A percentile compares a stretch with the other conserved stretches of the same genome.
Evolutionary conservation across 192 early-diverging fungal genomes (phyloP).

Genomic region (Coemansia sp.): DNA sequence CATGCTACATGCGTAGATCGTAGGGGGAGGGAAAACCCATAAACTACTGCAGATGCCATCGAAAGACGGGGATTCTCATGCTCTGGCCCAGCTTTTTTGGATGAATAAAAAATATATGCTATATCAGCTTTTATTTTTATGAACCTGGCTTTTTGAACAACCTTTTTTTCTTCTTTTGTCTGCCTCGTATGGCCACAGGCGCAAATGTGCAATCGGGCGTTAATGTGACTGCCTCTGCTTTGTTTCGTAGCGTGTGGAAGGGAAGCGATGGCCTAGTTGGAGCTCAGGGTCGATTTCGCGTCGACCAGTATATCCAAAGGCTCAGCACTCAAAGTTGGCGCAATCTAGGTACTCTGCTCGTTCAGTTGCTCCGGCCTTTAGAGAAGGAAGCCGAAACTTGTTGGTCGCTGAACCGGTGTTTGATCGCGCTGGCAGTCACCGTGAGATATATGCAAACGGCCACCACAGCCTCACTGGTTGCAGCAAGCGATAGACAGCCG

Average conservation of each 20-base stretch:
- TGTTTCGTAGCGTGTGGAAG: conserved; percentile 33
- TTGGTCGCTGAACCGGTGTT: conserved; percentile 13
- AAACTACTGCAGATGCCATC: no score
- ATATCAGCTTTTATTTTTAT: neutral
- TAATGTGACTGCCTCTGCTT: neutral
- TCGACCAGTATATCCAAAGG: conserved; percentile 13
- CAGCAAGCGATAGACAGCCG: neutral
- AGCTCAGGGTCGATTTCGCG: conserved; percentile 14
- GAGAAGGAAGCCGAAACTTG: neutral
- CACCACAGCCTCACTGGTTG: neutral
- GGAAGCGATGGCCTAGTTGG: conserved; percentile 19
- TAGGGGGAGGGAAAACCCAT: no score
- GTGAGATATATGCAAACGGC: conserved; percentile 32
- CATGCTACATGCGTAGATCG: no score
- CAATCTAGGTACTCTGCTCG: conserved; percentile 35
- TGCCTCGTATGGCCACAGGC: neutral
- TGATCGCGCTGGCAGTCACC: conserved; percentile 21
- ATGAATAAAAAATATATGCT: no score
- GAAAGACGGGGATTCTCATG: no score
- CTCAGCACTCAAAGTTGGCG: conserved; percentile 31
- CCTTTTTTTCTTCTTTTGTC: neutral
- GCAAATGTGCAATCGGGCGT: neutral
- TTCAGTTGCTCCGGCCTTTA: conserved; percentile 17
- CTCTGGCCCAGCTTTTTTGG: no score
- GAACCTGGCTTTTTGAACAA: neutral